Conservation (phyloP, 1,284 basidiomycete genomes). For the Fomitopsis schrenkii region DNA sequence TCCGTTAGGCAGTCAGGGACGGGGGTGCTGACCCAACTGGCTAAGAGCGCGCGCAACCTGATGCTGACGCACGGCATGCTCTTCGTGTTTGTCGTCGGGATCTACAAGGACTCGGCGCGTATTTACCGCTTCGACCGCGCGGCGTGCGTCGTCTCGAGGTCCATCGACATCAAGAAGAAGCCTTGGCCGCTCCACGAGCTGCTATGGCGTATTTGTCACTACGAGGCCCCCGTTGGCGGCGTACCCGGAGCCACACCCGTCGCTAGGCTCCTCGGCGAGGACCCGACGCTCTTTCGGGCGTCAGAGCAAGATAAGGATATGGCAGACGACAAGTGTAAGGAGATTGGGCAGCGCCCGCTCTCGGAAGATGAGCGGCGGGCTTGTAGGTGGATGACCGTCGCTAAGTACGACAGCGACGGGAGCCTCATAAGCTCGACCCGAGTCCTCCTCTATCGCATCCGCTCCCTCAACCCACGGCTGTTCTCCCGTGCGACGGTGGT, state of each 20-base stretch:
- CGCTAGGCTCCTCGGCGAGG: background rate
- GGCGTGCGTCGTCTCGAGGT: conserved; percentile 1
- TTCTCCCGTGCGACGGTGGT: background rate
- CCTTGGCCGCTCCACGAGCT: background rate
- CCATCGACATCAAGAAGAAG: background rate
- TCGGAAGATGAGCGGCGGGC: background rate
- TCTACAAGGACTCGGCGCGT: conserved; percentile 7
- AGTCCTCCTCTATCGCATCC: background rate
- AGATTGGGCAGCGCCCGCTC: background rate
- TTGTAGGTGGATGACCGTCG: background rate
- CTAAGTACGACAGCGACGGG: background rate
- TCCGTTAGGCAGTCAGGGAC: no score
- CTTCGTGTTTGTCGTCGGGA: conserved; percentile 8
- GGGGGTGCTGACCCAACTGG: background rate
- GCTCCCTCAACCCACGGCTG: background rate
- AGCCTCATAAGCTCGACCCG: background rate
- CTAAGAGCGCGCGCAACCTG: conserved; percentile 3
- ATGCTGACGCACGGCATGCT: conserved; percentile 11
- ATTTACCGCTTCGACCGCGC: conserved; percentile 8
- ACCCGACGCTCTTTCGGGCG: background rate
- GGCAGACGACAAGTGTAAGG: background rate
- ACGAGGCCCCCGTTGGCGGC: background rate
- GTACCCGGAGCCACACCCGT: no score
- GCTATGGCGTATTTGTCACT: background rate
- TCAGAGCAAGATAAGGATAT: background rate